Evolutionary conservation across 2,329 filamentous ascomycete genomes (phyloP), one percentile per base, ranked within the genome.

Genomic region (Rachicladosporium sp.): DNA sequence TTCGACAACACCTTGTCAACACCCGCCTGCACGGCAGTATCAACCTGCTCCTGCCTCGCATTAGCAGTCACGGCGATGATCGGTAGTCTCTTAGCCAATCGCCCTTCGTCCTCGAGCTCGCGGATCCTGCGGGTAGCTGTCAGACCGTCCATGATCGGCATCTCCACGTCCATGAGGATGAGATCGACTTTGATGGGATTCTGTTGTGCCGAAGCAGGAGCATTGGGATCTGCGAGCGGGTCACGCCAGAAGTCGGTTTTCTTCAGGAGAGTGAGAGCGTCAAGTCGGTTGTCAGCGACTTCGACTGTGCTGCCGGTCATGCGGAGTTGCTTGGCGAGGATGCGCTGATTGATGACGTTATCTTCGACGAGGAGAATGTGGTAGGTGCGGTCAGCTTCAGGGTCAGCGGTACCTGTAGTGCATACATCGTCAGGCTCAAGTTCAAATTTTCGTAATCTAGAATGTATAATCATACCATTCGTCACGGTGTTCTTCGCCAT

Each of bases 1-100:
- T 89, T 89, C 1, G 80, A 79, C 29, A 89, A 81, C 33, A 87
- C 76, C 58, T 80, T 78, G 57, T 86, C 78, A 63, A 87, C 83
- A 27, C 82, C 82, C 15, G 79, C 78, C 37, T 71, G 68, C 53
- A 82, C 74, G 40, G 82, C 81, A 47, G 70, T 74, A 43, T 71
- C 69, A 41, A 83, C 78, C 58, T 86, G 80, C 62, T 83, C 78
- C 2, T 73, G 72, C 53, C 82, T 68, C 21, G 80, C 82, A 57
- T 87, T 87, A 1, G 82, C 82, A 12, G 81, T 86, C n/a, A 82
- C 78, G 10, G 78, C 79, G 48, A 84, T 81, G 47, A 84, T 81
- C 2, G 80, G 79, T 6, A 84, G 72, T 48, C 82, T 78, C 37
- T 66, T 61, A 11, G 69, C 63, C 35, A 83, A 71, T n/a, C 65